Evolutionary conservation across 495 filamentous ascomycete genomes (phyloP), one percentile per base, ranked within the genome.

Genomic region (Chaetomium cochliodes): DNA sequence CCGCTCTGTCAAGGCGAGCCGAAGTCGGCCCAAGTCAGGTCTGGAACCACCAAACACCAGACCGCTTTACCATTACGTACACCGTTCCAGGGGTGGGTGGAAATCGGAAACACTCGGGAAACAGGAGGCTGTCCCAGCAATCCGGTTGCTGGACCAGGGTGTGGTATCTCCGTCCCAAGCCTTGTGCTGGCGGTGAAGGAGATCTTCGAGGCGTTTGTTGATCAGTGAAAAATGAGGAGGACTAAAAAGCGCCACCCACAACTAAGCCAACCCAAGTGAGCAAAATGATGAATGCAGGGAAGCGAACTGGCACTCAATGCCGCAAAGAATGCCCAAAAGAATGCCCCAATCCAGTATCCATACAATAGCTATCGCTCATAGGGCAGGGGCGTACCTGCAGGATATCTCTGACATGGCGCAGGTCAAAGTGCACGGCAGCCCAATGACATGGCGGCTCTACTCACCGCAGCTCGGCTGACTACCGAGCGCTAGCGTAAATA

Each of bases 381-480:
- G 20, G n/a, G 15, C 28, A n/a, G 53, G 33, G 53, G 53, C 53
- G 18, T 39, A 41, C 18, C 53, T 39, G 53, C 55, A n/a, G n/a
- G n/a, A 58, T 44, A 16, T 12, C 55, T 13, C 23, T 58, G 37
- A n/a, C 55, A 44, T 44, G 41, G 41, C 49, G 50, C 58, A 55
- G 20, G 53, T 49, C 26, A 23, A 16, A 13, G 51, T 12, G 23
- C 63, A 60, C 44, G 12, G 16, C 63, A 65, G 41, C 47, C 63
- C 58, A 66, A 66, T 62, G 30, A 47, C 58, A 66, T 20, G 37
- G 58, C 59, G 51, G 64, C 64, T 51, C 52, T 44, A 51, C 51
- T 51, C 64, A 57, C 58, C 64, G 57, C 39, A 51, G 58, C 20
- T 13, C 47, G 41, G 37, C 25, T 41, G 33, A 42, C 58, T 58